A percentile compares a stretch with the other conserved stretches of the same genome.
Conservation (phyloP, 805 yeast genomes). For the Candida piceae region DNA sequence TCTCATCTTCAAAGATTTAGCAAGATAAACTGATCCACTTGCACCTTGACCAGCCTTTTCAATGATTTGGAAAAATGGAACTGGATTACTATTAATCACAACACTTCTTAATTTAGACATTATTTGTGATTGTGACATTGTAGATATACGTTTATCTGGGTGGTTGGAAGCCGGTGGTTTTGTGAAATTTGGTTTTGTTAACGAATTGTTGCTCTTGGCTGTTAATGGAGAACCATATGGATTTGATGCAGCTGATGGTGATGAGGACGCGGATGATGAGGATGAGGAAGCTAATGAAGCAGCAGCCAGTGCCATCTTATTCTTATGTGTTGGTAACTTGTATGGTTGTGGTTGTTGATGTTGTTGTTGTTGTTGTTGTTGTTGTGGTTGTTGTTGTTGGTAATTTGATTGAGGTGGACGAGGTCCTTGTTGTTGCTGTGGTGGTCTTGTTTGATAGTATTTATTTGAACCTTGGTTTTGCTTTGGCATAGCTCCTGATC, state of each 20-base stretch:
- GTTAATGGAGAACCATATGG: conserved; percentile 21
- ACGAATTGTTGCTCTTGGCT: conserved; percentile 20
- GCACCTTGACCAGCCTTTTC: conserved; percentile 98
- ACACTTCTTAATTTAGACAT: conserved; percentile 77
- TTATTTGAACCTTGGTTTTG: conserved; percentile 6
- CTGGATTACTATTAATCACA: conserved; percentile 82
- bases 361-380: conserved; percentile 15
- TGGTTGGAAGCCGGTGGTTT: neutral
- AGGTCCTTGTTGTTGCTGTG: conserved; percentile 2
- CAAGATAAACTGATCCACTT: conserved; percentile 89
- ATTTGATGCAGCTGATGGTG: conserved; percentile 1
- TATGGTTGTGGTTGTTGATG: conserved; percentile 14
- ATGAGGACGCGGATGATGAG: neutral
- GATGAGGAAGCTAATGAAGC: conserved; percentile 25
- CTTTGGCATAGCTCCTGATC: conserved; percentile 5
- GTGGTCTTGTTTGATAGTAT: neutral
- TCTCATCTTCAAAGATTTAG: conserved; percentile 48
- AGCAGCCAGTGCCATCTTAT: conserved; percentile 27
- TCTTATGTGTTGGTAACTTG: conserved; percentile 11
- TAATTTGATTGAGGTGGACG: conserved; percentile 5
- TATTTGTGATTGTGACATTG: conserved; percentile 82
- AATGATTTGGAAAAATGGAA: conserved; percentile 67
- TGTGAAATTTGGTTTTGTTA: conserved; percentile 7
- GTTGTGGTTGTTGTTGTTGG: conserved; percentile 17
- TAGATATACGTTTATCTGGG: conserved; percentile 43